Base-by-base conservation (phyloP, 1,139 yeast species). In the Taphrina wiesneri region DNA sequence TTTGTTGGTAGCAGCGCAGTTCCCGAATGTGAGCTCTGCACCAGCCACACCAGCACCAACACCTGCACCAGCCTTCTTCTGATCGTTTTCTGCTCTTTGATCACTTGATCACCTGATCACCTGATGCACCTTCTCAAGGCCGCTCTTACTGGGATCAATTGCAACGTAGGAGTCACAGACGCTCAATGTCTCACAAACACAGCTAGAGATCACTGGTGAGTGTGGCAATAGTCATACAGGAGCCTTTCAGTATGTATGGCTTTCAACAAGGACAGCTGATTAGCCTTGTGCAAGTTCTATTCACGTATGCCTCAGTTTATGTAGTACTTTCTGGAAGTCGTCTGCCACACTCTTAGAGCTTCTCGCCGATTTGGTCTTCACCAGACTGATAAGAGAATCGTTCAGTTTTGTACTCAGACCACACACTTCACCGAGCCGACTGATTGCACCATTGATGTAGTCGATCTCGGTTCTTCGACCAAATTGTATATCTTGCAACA, bases 401-500 rank as follows among this genome's bases (percentile, higher is more conserved):
- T 88, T 88, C 56, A 80, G 75, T 0, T 81, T 81, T 0, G 86
- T 79, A 1, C 77, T 71, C 0, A 80, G 70, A 1, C 75, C 73
- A 69, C 80, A 78, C 61, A 77, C 75, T 25, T 73, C 70, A 0
- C 88, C 96, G 67, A 86, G 76, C 15, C 72, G 74, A 4, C 81
- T 83, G 17, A 91, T 79, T 72, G 83, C 86, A 1, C 96, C 96
- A 73, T 90, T 92, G 68, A 92, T 86, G 75, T 83, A 87, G 68
- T 86, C 87, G 34, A 92, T 83, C 74, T 92, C 99, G 0, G 96
- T 87, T 28, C 79, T 80, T 4, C 85, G 81, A 64, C 85, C 78
- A 69, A 81, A 79, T 56, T 83, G 75, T 1, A 88, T 81, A 72
- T 92, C 98, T 70, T 88, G 90, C 72, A 96, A 82, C 98, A 92